Conservation (phyloP, 2,329 filamentous ascomycete species). For the Sporothrix brasiliensis region DNA sequence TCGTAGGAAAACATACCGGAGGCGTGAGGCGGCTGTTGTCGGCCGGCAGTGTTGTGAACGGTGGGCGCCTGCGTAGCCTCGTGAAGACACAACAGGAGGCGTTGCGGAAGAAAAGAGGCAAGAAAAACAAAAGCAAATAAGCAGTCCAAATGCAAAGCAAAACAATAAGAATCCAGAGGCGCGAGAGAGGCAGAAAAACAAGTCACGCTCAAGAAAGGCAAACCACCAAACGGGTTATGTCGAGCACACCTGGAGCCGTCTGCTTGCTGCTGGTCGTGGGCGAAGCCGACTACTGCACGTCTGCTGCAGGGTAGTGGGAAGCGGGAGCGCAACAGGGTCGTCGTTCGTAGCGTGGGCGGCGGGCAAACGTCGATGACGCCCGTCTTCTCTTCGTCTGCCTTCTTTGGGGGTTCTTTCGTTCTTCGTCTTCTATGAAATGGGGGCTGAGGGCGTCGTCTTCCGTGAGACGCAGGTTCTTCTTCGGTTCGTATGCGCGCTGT, state of each 20-base stretch:
- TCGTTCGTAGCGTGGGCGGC: neutral
- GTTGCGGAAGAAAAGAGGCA: neutral
- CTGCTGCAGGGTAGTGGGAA: slow-evolving; percentile 24
- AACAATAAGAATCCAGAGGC: neutral
- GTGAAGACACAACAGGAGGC: neutral
- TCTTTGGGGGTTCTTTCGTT: neutral
- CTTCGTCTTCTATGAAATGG: neutral
- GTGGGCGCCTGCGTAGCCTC: neutral
- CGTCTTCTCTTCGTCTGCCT: slow-evolving; percentile 22
- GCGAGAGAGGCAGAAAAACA: neutral
- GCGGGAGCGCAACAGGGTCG: neutral
- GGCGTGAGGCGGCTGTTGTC: slow-evolving; percentile 14
- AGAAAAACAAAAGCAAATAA: slow-evolving; percentile 12
- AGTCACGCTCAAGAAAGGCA: slow-evolving; percentile 11
- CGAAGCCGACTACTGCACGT: slow-evolving; percentile 9
- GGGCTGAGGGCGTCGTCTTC: slow-evolving; percentile 13
- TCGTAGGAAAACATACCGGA: slow-evolving; percentile 18
- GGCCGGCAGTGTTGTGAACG: neutral
- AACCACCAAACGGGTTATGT: slow-evolving; percentile 5
- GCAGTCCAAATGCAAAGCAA: neutral
- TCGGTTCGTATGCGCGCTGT: slow-evolving; percentile 21
- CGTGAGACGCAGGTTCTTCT: slow-evolving; percentile 20
- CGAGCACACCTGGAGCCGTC: slow-evolving; percentile 24
- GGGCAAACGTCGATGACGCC: slow-evolving; percentile 20
- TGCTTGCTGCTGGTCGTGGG: slow-evolving; percentile 3